Conservation (phyloP, 257 asterid genomes). For the Salvia hispanica region DNA sequence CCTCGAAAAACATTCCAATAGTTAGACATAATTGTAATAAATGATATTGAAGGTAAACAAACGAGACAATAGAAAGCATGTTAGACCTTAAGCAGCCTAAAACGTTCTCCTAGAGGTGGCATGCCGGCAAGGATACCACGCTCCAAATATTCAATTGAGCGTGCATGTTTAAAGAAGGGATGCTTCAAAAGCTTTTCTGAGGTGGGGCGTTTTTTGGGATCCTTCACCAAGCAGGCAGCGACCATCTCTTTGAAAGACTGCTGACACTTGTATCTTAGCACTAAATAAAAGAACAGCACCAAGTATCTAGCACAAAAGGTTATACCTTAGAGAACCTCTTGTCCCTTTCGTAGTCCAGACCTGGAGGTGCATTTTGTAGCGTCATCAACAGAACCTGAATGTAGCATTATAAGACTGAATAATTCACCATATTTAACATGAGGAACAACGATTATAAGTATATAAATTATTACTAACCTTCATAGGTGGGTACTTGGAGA, state of each 20-base stretch:
- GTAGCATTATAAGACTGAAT: constrained; percentile 24
- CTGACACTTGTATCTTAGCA: constrained; percentile 41
- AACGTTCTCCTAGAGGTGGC: constrained; percentile 88
- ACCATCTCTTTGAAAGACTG: constrained; percentile 90
- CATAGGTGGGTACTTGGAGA: constrained; percentile 93
- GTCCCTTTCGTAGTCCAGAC: constrained; percentile 93
- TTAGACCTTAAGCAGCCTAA: constrained; percentile 82
- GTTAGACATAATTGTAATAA: constrained; percentile 20
- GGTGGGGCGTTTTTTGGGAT: constrained; percentile 89
- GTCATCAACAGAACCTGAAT: constrained; percentile 94
- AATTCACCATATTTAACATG: constrained; percentile 21
- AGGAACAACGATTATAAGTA: constrained; percentile 8
- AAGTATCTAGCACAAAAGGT: constrained; percentile 33
- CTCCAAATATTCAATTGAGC: constrained; percentile 61
- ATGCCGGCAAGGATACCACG: constrained; percentile 68
- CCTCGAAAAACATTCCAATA: constrained; percentile 18
- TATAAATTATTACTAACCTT: constrained; percentile 53
- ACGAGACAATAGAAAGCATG: constrained; percentile 38
- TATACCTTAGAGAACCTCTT: constrained; percentile 84
- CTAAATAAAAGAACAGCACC: constrained; percentile 26
- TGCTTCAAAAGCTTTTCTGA: constrained; percentile 91
- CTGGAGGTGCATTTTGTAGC: constrained; percentile 95
- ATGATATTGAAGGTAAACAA: constrained; percentile 16
- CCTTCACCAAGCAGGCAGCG: constrained; percentile 93
- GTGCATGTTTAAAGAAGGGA: constrained; percentile 77